Conservation (phyloP, 2,329 filamentous ascomycete species). For the Ophiostoma sp. region DNA sequence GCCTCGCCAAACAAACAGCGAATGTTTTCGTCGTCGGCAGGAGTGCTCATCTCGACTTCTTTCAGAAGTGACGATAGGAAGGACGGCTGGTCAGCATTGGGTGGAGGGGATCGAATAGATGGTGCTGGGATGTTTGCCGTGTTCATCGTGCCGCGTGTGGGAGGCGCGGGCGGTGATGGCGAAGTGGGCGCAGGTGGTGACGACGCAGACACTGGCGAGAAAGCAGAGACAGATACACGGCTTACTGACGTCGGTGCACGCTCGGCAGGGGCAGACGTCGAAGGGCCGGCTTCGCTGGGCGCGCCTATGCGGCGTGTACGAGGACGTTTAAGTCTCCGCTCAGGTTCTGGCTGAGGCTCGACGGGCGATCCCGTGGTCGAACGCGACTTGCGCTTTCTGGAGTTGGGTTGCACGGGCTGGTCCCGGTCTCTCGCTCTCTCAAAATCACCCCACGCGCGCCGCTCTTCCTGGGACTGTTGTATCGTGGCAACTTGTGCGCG, state of each 20-base stretch:
- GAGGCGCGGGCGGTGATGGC: neutral
- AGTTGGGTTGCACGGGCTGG: slow-evolving; percentile 40
- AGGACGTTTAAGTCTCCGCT: slow-evolving; percentile 81
- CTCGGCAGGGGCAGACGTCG: slow-evolving; percentile 29
- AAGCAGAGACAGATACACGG: neutral
- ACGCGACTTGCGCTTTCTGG: slow-evolving; percentile 66
- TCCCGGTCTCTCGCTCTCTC: slow-evolving; percentile 74
- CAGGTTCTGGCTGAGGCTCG: slow-evolving; percentile 63
- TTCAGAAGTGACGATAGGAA: slow-evolving; percentile 82
- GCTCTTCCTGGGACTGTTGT: slow-evolving; percentile 70
- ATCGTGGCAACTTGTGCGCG: slow-evolving; percentile 46
- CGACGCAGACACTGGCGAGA: neutral
- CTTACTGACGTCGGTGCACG: neutral
- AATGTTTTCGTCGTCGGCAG: slow-evolving; percentile 52
- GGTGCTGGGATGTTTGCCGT: neutral
- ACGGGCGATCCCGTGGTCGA: slow-evolving; percentile 67
- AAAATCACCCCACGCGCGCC: slow-evolving; percentile 82
- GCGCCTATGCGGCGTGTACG: slow-evolving; percentile 63
- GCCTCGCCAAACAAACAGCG: slow-evolving; percentile 36
- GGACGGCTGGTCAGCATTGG: slow-evolving; percentile 55
- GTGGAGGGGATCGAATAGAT: neutral
- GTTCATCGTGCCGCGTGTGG: neutral
- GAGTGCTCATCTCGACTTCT: slow-evolving; percentile 68
- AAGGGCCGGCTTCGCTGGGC: slow-evolving; percentile 42
- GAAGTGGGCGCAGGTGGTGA: slow-evolving; percentile 9